Evolutionary conservation across 2,329 filamentous ascomycete genomes (phyloP).

Genomic region (Stachybotrys chartarum): DNA sequence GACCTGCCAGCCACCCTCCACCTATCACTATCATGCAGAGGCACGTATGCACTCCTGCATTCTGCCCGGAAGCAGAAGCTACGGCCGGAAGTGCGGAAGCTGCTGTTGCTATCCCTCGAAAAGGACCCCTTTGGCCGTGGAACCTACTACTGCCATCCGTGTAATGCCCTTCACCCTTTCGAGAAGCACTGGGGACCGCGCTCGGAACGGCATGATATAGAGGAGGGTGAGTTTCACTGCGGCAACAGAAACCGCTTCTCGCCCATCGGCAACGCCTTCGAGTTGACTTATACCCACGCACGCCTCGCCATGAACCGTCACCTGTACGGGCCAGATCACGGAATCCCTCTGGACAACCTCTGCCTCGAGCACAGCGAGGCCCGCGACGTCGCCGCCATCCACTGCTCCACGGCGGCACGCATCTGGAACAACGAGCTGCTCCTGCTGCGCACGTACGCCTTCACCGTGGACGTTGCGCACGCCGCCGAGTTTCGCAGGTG

Average conservation of each 20-base stretch:
- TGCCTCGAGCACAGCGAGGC: slow-evolving; percentile 7
- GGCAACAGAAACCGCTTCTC: slow-evolving; percentile 10
- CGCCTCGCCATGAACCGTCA: slow-evolving; percentile 13
- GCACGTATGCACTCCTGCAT: slow-evolving; percentile 4
- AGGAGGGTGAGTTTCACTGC: slow-evolving; percentile 3
- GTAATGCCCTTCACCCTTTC: slow-evolving; percentile 10
- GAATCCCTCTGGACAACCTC: slow-evolving; percentile 9
- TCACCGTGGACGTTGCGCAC: slow-evolving; percentile 4
- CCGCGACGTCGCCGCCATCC: slow-evolving; percentile 5
- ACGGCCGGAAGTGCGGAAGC: slow-evolving; percentile 1
- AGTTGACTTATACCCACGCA: slow-evolving; percentile 10
- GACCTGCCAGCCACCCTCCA: slow-evolving; percentile 6
- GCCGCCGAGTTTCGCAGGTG: slow-evolving; percentile 7
- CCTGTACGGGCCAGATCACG: slow-evolving; percentile 11
- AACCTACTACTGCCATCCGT: slow-evolving; percentile 10
- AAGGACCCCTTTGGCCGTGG: slow-evolving; percentile 8
- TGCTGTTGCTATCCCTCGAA: slow-evolving; percentile 9
- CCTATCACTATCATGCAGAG: slow-evolving; percentile 9
- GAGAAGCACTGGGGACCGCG: slow-evolving; percentile 7
- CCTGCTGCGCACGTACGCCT: slow-evolving; percentile 10
- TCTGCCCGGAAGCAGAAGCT: slow-evolving; percentile 2
- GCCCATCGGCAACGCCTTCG: slow-evolving; percentile 10
- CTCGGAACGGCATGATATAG: not conserved
- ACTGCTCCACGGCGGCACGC: slow-evolving; percentile 10
- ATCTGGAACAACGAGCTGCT: slow-evolving; percentile 11